Base-by-base conservation (phyloP, 2,329 filamentous ascomycete species). In the Alternaria infectoria region DNA sequence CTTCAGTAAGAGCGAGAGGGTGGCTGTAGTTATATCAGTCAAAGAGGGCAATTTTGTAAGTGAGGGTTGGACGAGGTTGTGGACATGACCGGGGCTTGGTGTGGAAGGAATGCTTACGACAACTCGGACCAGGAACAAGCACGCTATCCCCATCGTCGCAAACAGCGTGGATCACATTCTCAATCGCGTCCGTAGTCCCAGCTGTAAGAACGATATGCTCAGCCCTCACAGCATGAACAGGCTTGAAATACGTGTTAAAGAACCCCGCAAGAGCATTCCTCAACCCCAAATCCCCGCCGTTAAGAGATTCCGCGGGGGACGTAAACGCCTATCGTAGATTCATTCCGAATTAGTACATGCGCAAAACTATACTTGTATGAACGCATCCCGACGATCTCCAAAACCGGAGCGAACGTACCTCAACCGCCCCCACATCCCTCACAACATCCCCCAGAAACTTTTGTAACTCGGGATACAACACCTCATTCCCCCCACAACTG, bases 61-160 rank as follows among this genome's bases (percentile, higher is more conserved):
- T 40, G 5, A 40, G 36, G 9, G 8, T 10, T 17, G n/a, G 36
- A 11, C 15, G 2, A 40, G 17, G 5, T 17, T 17, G 17, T 40
- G 36, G n/a, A 17, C 17, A 5, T 11, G 36, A 17, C 15, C 9
- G 32, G 15, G 30, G 30, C 13, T 32, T 9, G 0, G 0, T 36
- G 32, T 36, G 32, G 10, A 17, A 30, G n/a, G 47, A 21, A 68
- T 9, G 47, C 73, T 62, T 68, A 77, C 74, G 62, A 74, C 75
- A 77, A 50, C 69, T 70, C 15, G 75, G 75, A 2, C 75, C 75
- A 7, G 74, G 74, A 6, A 76, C 64, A n/a, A 77, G 66, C 15
- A 77, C 66, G 36, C 71, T 72, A 45, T 77, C 75, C 9, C 74
- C 75, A 47, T 75, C 73, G 26, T 77, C 74, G 54, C 75, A 77